Evolutionary conservation across 305 asterid species (phyloP).

Genomic region (Striga hermonthica): DNA sequence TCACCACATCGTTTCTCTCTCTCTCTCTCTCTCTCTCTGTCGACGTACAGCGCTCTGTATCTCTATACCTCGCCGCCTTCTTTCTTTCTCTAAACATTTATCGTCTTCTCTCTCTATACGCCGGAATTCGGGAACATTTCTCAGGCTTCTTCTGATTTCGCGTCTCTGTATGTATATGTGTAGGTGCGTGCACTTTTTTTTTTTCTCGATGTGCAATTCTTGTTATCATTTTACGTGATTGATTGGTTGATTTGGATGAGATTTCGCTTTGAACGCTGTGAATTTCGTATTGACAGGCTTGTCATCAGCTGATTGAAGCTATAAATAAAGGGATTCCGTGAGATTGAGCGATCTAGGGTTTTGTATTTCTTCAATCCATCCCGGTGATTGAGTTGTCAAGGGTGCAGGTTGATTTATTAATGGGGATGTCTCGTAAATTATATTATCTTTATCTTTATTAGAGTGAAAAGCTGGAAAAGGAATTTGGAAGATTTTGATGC

Average conservation of each 20-base stretch:
- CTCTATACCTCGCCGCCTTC: slow-evolving; percentile 16
- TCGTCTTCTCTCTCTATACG: slow-evolving; percentile 13
- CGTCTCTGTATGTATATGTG: not conserved
- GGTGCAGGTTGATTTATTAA: not conserved
- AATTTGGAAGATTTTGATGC: slow-evolving; percentile 36
- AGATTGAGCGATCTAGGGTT: slow-evolving; percentile 48
- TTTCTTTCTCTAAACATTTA: slow-evolving; percentile 23
- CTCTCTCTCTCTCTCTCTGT: not conserved
- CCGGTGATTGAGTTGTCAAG: slow-evolving; percentile 14
- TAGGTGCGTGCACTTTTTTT: not conserved
- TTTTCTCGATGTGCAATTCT: not conserved
- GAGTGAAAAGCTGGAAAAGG: not conserved
- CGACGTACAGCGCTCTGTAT: slow-evolving; percentile 22
- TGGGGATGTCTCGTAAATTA: slow-evolving; percentile 5
- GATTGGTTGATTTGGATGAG: slow-evolving; percentile 16
- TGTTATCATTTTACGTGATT: slow-evolving; percentile 4
- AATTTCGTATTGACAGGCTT: slow-evolving; percentile 34
- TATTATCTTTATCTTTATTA: not conserved
- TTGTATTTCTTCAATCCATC: slow-evolving; percentile 1
- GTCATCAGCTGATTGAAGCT: slow-evolving; percentile 39
- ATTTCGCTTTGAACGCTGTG: slow-evolving; percentile 32
- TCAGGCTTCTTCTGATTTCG: slow-evolving; percentile 28
- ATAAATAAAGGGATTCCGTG: slow-evolving; percentile 11
- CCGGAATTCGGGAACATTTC: slow-evolving; percentile 16
- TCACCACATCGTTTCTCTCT: slow-evolving; percentile 39